These are phyloP conservation scores for Annulohypoxylon truncatum DNA, from an alignment of 2,329 filamentous ascomycete genomes.

Conservation along the genomic window DNA sequence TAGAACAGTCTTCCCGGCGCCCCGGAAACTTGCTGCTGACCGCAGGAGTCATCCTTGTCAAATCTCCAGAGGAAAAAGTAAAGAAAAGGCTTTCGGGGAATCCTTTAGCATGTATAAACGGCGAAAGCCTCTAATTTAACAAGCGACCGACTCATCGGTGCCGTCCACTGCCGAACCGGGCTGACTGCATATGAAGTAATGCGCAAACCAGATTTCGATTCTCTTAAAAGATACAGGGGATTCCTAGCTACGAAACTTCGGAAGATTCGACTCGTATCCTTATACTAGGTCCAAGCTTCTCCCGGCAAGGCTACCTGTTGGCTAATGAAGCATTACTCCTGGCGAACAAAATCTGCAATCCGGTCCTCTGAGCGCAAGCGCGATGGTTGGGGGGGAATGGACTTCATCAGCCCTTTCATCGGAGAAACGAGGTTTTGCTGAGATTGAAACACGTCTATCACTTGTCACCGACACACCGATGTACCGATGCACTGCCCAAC, in stretches of 20 bases:
- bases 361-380: neutral
- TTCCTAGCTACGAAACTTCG: conserved; percentile 16
- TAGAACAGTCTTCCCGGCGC: conserved; percentile 16
- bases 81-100: conserved; percentile 11
- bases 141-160: conserved; percentile 17
- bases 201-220: conserved; percentile 18
- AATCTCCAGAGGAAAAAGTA: conserved; percentile 6
- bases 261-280: conserved; percentile 20
- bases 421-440: conserved; percentile 17
- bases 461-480: conserved; percentile 17
- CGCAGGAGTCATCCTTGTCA: conserved; percentile 24
- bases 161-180: conserved; percentile 18
- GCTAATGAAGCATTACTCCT: neutral
- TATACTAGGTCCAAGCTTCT: conserved; percentile 26
- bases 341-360: conserved; percentile 1
- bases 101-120: conserved; percentile 18
- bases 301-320: conserved; percentile 34
- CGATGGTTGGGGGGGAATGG: neutral
- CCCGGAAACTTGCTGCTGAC: conserved; percentile 31
- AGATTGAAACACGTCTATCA: conserved; percentile 31
- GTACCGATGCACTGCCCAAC: conserved; percentile 22
- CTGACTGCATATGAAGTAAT: conserved; percentile 20
- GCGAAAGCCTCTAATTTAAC: conserved; percentile 5
- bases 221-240: conserved; percentile 9
- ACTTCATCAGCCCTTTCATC: conserved; percentile 10